These are phyloP conservation scores for Cyclotella cryptica DNA, from an alignment of 108 stramenopile genomes.

Conservation along the genomic window DNA sequence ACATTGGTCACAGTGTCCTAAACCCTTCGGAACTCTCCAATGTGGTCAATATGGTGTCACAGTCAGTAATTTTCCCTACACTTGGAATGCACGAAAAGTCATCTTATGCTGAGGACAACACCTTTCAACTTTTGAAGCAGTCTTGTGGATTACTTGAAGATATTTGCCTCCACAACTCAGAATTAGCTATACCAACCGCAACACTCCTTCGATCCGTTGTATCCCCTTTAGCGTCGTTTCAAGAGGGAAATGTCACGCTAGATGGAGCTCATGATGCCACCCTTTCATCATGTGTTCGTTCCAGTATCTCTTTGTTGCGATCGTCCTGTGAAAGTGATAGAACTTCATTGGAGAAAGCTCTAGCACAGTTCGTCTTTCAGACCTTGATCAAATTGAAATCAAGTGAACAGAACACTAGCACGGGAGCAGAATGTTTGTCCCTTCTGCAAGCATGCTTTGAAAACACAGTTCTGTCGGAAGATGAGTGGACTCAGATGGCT, in stretches of 20 bases:
- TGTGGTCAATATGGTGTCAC: conserved; percentile 33
- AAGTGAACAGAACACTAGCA: background rate
- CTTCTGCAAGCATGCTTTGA: conserved; percentile 58
- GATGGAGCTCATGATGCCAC: conserved; percentile 8
- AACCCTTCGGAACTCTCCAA: conserved; percentile 19
- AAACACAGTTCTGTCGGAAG: conserved; percentile 41
- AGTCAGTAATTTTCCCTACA: conserved; percentile 26
- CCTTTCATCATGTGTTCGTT: conserved; percentile 41
- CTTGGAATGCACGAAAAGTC: conserved; percentile 20
- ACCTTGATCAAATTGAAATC: conserved; percentile 30
- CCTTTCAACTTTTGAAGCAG: conserved; percentile 27
- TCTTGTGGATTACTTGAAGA: conserved; percentile 51
- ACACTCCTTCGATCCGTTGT: conserved; percentile 50
- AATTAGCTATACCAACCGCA: conserved; percentile 20
- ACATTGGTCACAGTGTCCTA: background rate
- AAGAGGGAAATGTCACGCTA: conserved; percentile 31
- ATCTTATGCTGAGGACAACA: background rate
- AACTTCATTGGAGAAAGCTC: conserved; percentile 47
- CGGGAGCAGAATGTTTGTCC: conserved; percentile 34
- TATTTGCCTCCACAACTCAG: conserved; percentile 16
- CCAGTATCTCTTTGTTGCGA: conserved; percentile 33
- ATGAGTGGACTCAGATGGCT: conserved; percentile 56
- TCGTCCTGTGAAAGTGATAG: conserved; percentile 18
- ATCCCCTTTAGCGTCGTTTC: conserved; percentile 54
- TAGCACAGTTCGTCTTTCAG: conserved; percentile 52